Base-by-base conservation (phyloP, 2,329 filamentous ascomycete species). In the Pseudogymnoascus sp. region DNA sequence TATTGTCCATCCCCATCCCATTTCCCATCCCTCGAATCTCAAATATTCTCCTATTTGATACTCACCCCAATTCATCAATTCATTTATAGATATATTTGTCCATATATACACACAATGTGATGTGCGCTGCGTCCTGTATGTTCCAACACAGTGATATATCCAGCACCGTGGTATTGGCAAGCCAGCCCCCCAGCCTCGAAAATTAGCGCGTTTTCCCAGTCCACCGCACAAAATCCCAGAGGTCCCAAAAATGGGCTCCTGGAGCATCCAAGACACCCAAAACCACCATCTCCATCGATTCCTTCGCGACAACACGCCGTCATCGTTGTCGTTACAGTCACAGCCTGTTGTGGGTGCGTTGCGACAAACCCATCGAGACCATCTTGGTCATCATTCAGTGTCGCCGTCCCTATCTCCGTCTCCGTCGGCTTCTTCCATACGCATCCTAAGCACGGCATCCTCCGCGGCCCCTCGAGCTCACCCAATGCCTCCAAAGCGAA, bases 401-500 rank as follows among this genome's bases (percentile, higher is more conserved):
- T 60, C 62, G 62, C 62, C 19, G 50, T 56, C 50, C 50, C 29
- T 35, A 15, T 31, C 62, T 61, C 19, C 26, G 62, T 37, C 35
- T 29, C 59, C 64, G 61, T 61, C 70, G 66, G 68, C 68, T 65
- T 66, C 64, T 68, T 69, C 69, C 68, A 68, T 40, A 26, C 31
- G 60, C 65, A 64, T 23, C 53, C 62, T 64, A 61, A 29, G 44
- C 63, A 65, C 66, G 66, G 67, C 65, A 65, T 65, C 53, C 62
- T 64, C 68, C 67, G 65, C 29, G 11, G 15, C 17, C 42, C 50
- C 50, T 50, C 26, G 50, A 56, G 50, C 50, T 33, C 40, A 38
- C 33, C 66, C 37, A 21, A 73, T 72, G 71, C 65, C 70, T 61
- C 62, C 64, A 38, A 72, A 72, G 63, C 67, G 69, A 44, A 65